Conservation (phyloP, 2,329 filamentous ascomycete species). For the Aspergillus puulaauensis region DNA sequence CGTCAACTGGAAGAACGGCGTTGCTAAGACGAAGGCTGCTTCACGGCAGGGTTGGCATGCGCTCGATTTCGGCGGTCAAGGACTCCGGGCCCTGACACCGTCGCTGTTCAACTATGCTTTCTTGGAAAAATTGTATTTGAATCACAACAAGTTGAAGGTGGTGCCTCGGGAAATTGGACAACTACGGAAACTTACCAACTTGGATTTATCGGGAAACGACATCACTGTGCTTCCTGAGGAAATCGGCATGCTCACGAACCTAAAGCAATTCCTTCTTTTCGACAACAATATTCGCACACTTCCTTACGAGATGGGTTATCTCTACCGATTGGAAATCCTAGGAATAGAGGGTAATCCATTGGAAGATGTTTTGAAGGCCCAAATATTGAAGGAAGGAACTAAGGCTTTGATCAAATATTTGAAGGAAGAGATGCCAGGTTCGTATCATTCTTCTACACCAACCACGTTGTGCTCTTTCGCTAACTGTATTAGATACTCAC, state of each 20-base stretch:
- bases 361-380: conserved; percentile 71
- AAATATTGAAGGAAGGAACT: conserved; percentile 84
- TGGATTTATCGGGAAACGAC: conserved; percentile 88
- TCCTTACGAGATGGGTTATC: conserved; percentile 81
- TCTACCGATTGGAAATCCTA: conserved; percentile 84
- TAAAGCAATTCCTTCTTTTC: conserved; percentile 82
- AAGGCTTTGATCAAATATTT: conserved; percentile 79
- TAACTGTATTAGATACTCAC: conserved; percentile 58
- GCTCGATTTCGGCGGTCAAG: conserved; percentile 94
- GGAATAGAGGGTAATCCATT: conserved; percentile 92
- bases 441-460: conserved; percentile 35
- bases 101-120: conserved; percentile 86
- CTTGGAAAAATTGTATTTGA: conserved; percentile 86
- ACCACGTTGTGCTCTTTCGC: background rate
- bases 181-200: conserved; percentile 74
- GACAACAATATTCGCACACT: conserved; percentile 84
- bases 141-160: conserved; percentile 81
- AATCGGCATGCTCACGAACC: conserved; percentile 93
- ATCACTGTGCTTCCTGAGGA: conserved; percentile 80
- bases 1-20: conserved; percentile 63
- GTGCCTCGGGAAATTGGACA: conserved; percentile 81
- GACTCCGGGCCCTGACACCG: conserved; percentile 75
- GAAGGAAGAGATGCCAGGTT: conserved; percentile 81
- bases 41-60: conserved; percentile 83
- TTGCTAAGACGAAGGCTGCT: conserved; percentile 58